phyloP scores from a whole-genome alignment of 495 filamentous ascomycete species.

The Hypoxylon subgilvum region DNA sequence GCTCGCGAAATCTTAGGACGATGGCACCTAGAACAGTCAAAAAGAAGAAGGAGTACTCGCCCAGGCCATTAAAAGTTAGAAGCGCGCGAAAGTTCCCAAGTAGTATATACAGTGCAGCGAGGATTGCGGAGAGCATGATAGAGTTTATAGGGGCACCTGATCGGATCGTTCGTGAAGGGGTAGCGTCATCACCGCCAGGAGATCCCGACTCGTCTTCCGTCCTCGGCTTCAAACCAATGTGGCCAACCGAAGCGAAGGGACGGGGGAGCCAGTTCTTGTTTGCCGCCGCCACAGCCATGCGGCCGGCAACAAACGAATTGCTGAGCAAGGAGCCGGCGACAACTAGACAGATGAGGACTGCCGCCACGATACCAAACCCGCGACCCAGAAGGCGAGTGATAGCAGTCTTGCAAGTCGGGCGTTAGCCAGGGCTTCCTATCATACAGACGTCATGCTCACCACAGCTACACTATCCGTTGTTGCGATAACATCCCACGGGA shows the following conservation, averaged over 20 bases:
- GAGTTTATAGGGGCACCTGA: slow-evolving; percentile 60
- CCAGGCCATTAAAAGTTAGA: slow-evolving; percentile 62
- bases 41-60: slow-evolving; percentile 65
- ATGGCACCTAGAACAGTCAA: slow-evolving; percentile 61
- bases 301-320: slow-evolving; percentile 62
- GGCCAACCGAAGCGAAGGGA: slow-evolving; percentile 51
- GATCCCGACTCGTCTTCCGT: slow-evolving; percentile 10
- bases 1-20: slow-evolving; percentile 57
- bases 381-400: slow-evolving; percentile 58
- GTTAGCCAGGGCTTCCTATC: not conserved
- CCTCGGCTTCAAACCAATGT: slow-evolving; percentile 34
- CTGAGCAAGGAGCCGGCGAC: slow-evolving; percentile 61
- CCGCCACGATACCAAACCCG: slow-evolving; percentile 52
- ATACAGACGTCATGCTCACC: slow-evolving; percentile 45
- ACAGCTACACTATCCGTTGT: slow-evolving; percentile 62
- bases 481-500: slow-evolving; percentile 60
- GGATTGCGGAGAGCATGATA: slow-evolving; percentile 53
- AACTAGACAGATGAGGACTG: slow-evolving; percentile 59
- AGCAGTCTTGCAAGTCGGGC: slow-evolving; percentile 54
- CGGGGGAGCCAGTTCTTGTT: slow-evolving; percentile 59
- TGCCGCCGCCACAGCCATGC: slow-evolving; percentile 63
- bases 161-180: slow-evolving; percentile 1
- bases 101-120: slow-evolving; percentile 60
- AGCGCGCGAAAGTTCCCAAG: slow-evolving; percentile 63
- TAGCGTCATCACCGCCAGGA: not conserved